These are phyloP conservation scores for Candida tunisiensis DNA, from an alignment of 1,139 yeast genomes.

Conservation along the genomic window DNA sequence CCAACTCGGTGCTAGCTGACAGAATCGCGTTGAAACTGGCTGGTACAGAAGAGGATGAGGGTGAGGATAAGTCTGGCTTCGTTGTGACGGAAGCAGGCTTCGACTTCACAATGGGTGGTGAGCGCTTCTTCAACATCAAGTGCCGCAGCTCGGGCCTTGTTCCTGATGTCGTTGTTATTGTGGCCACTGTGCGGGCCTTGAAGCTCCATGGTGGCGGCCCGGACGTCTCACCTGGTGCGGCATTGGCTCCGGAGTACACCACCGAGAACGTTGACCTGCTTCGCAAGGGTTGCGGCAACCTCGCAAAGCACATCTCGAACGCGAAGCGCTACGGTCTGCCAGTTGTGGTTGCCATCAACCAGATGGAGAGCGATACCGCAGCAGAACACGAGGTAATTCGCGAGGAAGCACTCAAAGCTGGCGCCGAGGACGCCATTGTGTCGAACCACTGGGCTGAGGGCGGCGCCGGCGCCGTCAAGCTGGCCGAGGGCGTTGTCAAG, in stretches of 20 bases:
- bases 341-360: conserved; percentile 91
- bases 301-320: conserved; percentile 81
- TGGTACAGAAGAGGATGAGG: conserved; percentile 44
- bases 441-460: conserved; percentile 99
- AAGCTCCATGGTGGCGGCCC: conserved; percentile 99
- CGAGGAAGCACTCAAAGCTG: conserved; percentile 78
- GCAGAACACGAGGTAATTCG: conserved; percentile 74
- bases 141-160: conserved; percentile 83
- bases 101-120: conserved; percentile 99
- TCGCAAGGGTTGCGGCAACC: conserved; percentile 71
- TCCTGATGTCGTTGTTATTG: conserved; percentile 89
- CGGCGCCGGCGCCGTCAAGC: conserved; percentile 81
- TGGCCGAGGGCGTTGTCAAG: conserved; percentile 72
- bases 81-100: conserved; percentile 97
- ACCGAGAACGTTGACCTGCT: conserved; percentile 77
- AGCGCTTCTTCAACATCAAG: conserved; percentile 90
- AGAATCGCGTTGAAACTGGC: conserved; percentile 88
- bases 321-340: conserved; percentile 82
- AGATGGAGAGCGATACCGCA: conserved; percentile 71
- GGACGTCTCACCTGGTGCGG: conserved; percentile 89
- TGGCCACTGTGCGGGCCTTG: conserved; percentile 93
- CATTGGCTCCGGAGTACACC: conserved; percentile 74
- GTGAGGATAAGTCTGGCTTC: conserved; percentile 61
- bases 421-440: conserved; percentile 86
- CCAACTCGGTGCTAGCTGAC: conserved; percentile 88